A percentile compares a stretch with the other conserved stretches of the same genome.
phyloP scores from a whole-genome alignment of 2,329 filamentous ascomycete species.

The Ascochyta fabae region DNA sequence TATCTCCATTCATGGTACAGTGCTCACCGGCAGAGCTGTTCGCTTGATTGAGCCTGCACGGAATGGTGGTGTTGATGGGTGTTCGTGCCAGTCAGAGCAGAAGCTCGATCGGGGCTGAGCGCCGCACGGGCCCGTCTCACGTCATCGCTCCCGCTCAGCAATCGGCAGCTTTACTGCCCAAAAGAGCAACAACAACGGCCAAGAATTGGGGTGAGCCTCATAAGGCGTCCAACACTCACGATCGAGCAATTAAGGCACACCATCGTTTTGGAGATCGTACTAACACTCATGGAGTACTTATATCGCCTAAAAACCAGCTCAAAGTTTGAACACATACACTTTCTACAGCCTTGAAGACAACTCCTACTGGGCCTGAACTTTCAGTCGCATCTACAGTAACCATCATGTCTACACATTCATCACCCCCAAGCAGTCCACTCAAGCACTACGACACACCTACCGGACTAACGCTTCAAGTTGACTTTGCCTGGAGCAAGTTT shows the following conservation, averaged over 20 bases:
- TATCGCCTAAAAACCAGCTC: neutral
- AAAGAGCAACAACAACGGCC: slow-evolving; percentile 7
- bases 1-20: neutral
- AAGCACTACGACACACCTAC: slow-evolving; percentile 1
- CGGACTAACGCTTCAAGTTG: slow-evolving; percentile 24
- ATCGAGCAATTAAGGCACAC: neutral
- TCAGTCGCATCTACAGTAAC: neutral
- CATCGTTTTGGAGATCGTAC: neutral
- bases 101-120: neutral
- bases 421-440: neutral
- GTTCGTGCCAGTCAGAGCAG: neutral
- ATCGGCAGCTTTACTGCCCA: neutral
- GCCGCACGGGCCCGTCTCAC: slow-evolving; percentile 1
- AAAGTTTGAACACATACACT: neutral
- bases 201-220: neutral
- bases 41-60: neutral
- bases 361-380: neutral
- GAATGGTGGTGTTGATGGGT: neutral
- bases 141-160: slow-evolving; percentile 2
- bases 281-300: slow-evolving; percentile 1
- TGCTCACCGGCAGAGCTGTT: neutral
- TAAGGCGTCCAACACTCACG: slow-evolving; percentile 4
- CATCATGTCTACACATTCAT: slow-evolving; percentile 6
- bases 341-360: neutral
- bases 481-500: slow-evolving; percentile 31